Percentiles rank a stretch among this genome's conserved stretches.
phyloP scores from a whole-genome alignment of 345 rosid genomes.

The Arabidopsis thaliana region TAIR10.1 NC_003071.7:18551001-18551500 shows the following conservation, averaged over 20 bases:
- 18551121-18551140: slow-evolving; percentile 60
- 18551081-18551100: slow-evolving; percentile 68
- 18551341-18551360: neutral
- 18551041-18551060: neutral
- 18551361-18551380: slow-evolving; percentile 7
- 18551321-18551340: neutral
- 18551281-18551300: slow-evolving; percentile 6
- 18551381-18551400: slow-evolving; percentile 2
- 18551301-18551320: neutral
- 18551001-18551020: neutral
- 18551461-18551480: slow-evolving; percentile 45
- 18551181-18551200: slow-evolving; percentile 33
- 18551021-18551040: neutral
- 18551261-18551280: slow-evolving; percentile 13
- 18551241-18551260: slow-evolving; percentile 11
- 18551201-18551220: slow-evolving; percentile 40
- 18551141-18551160: slow-evolving; percentile 63
- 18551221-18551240: slow-evolving; percentile 19
- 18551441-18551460: slow-evolving; percentile 46
- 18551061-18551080: slow-evolving; percentile 31
- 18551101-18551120: slow-evolving; percentile 59
- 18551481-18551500: slow-evolving; percentile 54
- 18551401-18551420: no score
- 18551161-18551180: slow-evolving; percentile 54
- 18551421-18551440: slow-evolving; percentile 23